Percentiles rank a stretch among this genome's conserved stretches.
Evolutionary conservation across 2,329 filamentous ascomycete genomes (phyloP).

Genomic region (Ceratocystis eucalypticola): DNA sequence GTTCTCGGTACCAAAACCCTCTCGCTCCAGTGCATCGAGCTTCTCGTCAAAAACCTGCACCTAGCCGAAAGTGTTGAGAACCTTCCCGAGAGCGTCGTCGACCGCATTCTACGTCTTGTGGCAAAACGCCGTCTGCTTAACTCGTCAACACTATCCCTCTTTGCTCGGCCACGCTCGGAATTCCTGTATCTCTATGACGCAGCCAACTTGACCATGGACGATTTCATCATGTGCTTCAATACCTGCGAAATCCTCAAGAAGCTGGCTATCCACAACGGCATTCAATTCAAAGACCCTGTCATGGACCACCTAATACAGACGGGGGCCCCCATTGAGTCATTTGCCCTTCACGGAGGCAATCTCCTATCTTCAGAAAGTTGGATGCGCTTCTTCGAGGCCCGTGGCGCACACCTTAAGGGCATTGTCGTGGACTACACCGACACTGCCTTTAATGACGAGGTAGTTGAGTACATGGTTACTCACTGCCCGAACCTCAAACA

Average conservation of each 20-base stretch:
- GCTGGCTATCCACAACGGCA: constrained; percentile 69
- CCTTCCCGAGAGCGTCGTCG: constrained; percentile 40
- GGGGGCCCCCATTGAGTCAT: constrained; percentile 50
- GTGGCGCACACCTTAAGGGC: constrained; percentile 50
- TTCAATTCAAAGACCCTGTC: constrained; percentile 78
- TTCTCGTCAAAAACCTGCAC: constrained; percentile 47
- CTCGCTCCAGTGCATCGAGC: constrained; percentile 50
- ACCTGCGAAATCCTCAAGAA: constrained; percentile 53
- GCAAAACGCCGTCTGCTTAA: constrained; percentile 45
- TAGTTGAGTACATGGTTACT: constrained; percentile 46
- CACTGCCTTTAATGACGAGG: constrained; percentile 62
- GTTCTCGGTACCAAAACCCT: constrained; percentile 54
- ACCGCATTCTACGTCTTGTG: constrained; percentile 46
- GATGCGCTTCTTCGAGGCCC: constrained; percentile 52
- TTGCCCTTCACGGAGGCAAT: constrained; percentile 76
- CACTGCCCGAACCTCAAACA: constrained; percentile 56
- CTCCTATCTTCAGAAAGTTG: constrained; percentile 66
- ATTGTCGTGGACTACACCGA: constrained; percentile 78
- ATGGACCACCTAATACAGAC: constrained; percentile 69
- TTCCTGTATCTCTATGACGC: constrained; percentile 44
- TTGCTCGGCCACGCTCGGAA: constrained; percentile 39
- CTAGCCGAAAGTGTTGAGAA: constrained; percentile 50
- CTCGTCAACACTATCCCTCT: constrained; percentile 41
- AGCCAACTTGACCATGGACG: constrained; percentile 54
- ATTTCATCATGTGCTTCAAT: constrained; percentile 71